phyloP scores from a whole-genome alignment of 1,139 yeast species.

The Kodamaea anthophila region DNA sequence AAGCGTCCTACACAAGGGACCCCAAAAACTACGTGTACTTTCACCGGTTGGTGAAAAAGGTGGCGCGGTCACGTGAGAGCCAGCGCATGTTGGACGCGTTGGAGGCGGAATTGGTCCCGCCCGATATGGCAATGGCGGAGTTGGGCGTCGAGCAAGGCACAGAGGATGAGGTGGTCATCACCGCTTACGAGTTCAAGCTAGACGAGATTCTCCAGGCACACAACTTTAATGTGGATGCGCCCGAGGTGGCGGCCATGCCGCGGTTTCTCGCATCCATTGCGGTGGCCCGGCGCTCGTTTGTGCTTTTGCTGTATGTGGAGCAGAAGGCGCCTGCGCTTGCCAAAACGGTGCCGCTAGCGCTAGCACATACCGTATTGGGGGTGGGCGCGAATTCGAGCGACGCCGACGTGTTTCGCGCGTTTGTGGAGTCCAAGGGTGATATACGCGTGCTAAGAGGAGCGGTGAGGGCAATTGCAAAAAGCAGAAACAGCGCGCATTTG shows the following conservation, averaged over 20 bases:
- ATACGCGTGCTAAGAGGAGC: conserved; percentile 47
- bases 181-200: conserved; percentile 60
- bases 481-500: conserved; percentile 48
- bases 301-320: conserved; percentile 44
- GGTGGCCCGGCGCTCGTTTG: conserved; percentile 32
- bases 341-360: conserved; percentile 23
- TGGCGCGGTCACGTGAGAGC: conserved; percentile 46
- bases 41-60: conserved; percentile 30
- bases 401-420: conserved; percentile 49
- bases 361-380: not conserved
- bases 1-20: conserved; percentile 29
- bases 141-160: conserved; percentile 60
- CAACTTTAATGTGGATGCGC: conserved; percentile 41
- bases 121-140: conserved; percentile 53
- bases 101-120: conserved; percentile 48
- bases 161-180: conserved; percentile 69
- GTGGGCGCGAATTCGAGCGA: conserved; percentile 34
- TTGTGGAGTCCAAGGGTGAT: conserved; percentile 41
- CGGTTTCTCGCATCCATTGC: conserved; percentile 38
- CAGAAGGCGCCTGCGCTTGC: conserved; percentile 32
- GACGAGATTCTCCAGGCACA: conserved; percentile 60
- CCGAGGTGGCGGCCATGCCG: conserved; percentile 33
- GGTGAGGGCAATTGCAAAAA: conserved; percentile 41
- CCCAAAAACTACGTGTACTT: conserved; percentile 31
- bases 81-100: conserved; percentile 37